Evolutionary conservation across 495 filamentous ascomycete genomes (phyloP).

Genomic region (Penicillium flavigenum): DNA sequence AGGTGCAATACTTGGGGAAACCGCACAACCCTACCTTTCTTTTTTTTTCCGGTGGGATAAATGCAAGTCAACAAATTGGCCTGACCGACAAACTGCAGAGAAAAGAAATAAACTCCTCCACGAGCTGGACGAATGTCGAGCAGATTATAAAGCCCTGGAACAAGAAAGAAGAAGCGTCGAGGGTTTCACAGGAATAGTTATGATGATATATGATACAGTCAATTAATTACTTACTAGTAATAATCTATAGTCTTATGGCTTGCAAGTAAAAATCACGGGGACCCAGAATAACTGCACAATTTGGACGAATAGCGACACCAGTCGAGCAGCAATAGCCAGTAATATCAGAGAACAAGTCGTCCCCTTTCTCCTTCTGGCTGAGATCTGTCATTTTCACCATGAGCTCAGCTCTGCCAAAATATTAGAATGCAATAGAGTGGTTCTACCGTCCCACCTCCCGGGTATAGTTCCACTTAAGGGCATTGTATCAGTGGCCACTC

Average conservation of each 20-base stretch:
- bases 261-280: slow-evolving; percentile 16
- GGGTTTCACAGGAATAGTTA: slow-evolving; percentile 19
- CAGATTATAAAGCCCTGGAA: slow-evolving; percentile 18
- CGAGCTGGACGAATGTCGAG: neutral
- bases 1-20: neutral
- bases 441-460: slow-evolving; percentile 23
- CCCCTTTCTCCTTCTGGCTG: slow-evolving; percentile 14
- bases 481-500: slow-evolving; percentile 3
- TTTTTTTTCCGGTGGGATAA: slow-evolving; percentile 8
- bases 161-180: slow-evolving; percentile 1
- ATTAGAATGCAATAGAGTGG: slow-evolving; percentile 21
- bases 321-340: slow-evolving; percentile 21
- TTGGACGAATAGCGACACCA: slow-evolving; percentile 17
- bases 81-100: slow-evolving; percentile 19
- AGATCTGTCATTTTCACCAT: slow-evolving; percentile 34
- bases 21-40: slow-evolving; percentile 9
- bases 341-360: slow-evolving; percentile 8
- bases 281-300: slow-evolving; percentile 26
- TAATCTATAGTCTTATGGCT: slow-evolving; percentile 12
- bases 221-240: slow-evolving; percentile 15
- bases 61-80: slow-evolving; percentile 21
- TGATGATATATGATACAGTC: slow-evolving; percentile 2
- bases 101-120: slow-evolving; percentile 4
- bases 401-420: slow-evolving; percentile 29
- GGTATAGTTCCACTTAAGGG: slow-evolving; percentile 18